A percentile compares a stretch with the other conserved stretches of the same genome.
Conservation (phyloP, 176 grass and related monocot species). For the Avena atlantica region DNA sequence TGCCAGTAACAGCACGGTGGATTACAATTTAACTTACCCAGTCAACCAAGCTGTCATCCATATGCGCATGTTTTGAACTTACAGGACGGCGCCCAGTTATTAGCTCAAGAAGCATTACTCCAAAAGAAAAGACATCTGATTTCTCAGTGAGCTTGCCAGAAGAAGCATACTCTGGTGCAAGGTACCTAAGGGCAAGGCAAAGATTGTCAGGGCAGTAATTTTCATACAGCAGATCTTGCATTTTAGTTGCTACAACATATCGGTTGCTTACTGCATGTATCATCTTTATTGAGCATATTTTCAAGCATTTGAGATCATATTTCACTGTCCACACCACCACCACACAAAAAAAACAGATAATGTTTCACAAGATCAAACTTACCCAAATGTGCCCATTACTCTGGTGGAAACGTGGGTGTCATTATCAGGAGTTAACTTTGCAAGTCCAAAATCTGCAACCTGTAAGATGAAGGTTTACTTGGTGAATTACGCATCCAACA, state of each 20-base stretch:
- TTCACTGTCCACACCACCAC: neutral
- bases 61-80: constrained; percentile 65
- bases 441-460: constrained; percentile 99
- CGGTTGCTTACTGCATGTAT: neutral
- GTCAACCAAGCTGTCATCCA: constrained; percentile 94
- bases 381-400: constrained; percentile 98
- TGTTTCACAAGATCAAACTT: constrained; percentile 35
- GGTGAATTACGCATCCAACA: neutral
- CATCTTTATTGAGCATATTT: constrained; percentile 10
- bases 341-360: neutral
- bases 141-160: constrained; percentile 95
- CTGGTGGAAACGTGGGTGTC: constrained; percentile 94
- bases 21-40: constrained; percentile 70
- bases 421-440: constrained; percentile 79
- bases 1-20: neutral
- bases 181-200: constrained; percentile 64
- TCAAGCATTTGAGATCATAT: constrained; percentile 19
- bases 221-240: neutral
- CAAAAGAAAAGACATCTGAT: constrained; percentile 97
- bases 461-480: constrained; percentile 48
- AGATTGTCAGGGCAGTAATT: constrained; percentile 29
- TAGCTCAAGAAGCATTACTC: constrained; percentile 96
- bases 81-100: constrained; percentile 92
- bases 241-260: neutral
- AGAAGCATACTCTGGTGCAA: constrained; percentile 97